Base-by-base conservation (phyloP, 495 filamentous ascomycete genomes). In the Daldinia childiae region DNA sequence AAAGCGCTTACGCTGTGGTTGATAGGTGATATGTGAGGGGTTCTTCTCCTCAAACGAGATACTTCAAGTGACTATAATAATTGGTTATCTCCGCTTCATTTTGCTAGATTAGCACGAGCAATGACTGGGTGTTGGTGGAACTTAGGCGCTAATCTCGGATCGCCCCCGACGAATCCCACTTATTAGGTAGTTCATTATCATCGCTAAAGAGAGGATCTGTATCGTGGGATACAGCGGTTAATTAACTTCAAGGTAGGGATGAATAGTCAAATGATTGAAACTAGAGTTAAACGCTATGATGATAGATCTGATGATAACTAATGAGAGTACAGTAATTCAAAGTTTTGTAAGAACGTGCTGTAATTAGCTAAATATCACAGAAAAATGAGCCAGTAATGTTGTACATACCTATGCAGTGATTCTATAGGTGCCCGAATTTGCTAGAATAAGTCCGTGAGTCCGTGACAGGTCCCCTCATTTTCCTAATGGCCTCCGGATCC, bases 111-210 rank as follows among this genome's bases (percentile, higher is more conserved):
- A 57, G 21, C 17, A 15, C 27, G 8, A 27, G 8, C 1, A 32
- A 45, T 9, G 38, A 24, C 57, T 62, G 17, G 17, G 62, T 71
- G 12, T 61, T 63, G 7, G 27, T 66, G 62, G 68, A 62, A 58
- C 15, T 38, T 71, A 8, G 62, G 68, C 62, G 57, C 62, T 14
- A 62, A 61, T 34, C 26, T 50, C 15, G 62, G 62, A 26, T 57
- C 27, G 34, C 50, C 57, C 29, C 68, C 62, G 17, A 71, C 62
- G 39, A 71, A 71, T 34, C 68, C 58, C n/a, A 62, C 68, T 5
- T 71, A 51, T 26, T 51, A 66, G 62, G 62, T 27, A 27, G 26
- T 4, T 27, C 26, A 4, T 27, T 27, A 11, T 14, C 45, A 24
- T 71, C 2, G 59, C 65, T 58, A 61, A 62, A 6, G 64, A 56